A percentile compares a stretch with the other conserved stretches of the same genome.
These are phyloP conservation scores for Verbascum thapsus DNA, from an alignment of 257 asterid genomes.

Conservation along the genomic window DNA sequence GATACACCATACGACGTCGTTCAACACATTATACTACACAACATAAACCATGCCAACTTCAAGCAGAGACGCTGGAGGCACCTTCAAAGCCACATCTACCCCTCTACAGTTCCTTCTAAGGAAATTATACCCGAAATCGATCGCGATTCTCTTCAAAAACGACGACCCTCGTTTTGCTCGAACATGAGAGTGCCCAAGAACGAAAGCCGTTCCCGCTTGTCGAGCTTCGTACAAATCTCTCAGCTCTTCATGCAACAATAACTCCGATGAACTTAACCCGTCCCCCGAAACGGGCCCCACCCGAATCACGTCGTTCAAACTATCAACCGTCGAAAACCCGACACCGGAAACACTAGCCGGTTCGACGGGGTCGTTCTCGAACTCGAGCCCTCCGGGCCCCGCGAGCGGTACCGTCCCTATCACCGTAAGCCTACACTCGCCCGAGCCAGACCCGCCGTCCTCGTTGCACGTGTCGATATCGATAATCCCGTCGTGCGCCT, in stretches of 20 bases:
- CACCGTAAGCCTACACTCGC: constrained; percentile 69
- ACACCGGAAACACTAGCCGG: constrained; percentile 77
- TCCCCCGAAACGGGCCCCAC: constrained; percentile 32
- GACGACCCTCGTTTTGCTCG: constrained; percentile 88
- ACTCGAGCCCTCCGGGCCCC: constrained; percentile 49
- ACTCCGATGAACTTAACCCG: constrained; percentile 58
- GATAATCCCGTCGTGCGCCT: constrained; percentile 40
- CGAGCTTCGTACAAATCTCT: constrained; percentile 75
- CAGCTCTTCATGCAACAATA: constrained; percentile 59
- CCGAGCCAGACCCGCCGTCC: constrained; percentile 47
- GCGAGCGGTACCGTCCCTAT: constrained; percentile 62
- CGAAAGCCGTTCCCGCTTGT: constrained; percentile 81
- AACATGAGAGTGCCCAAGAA: constrained; percentile 88
- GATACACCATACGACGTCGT: neutral
- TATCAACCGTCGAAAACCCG: constrained; percentile 50
- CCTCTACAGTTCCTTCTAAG: constrained; percentile 84
- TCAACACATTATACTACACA: constrained; percentile 40
- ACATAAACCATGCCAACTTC: constrained; percentile 96
- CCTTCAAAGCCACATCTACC: constrained; percentile 84
- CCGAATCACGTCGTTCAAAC: constrained; percentile 47
- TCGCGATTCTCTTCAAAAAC: constrained; percentile 68
- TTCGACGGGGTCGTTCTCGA: constrained; percentile 54
- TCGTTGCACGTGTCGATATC: constrained; percentile 36
- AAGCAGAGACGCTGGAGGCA: constrained; percentile 94
- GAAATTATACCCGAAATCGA: constrained; percentile 79